Base-by-base conservation (phyloP, 495 filamentous ascomycete species). In the Penicillium herquei region DNA sequence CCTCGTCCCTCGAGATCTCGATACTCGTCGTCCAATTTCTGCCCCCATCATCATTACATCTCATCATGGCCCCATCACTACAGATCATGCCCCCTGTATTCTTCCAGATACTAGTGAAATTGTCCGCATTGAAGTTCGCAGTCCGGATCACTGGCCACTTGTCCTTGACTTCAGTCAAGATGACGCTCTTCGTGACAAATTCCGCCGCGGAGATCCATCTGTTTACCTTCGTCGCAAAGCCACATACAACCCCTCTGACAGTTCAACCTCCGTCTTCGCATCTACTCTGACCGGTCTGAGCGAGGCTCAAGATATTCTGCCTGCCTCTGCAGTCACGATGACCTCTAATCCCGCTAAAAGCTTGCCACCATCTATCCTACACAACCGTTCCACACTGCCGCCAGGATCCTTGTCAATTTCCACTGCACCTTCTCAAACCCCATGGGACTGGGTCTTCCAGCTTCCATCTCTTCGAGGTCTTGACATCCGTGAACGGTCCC, bases 61-160 rank as follows among this genome's bases (percentile, higher is more conserved):
- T 46, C 74, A 74, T 21, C 66, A 72, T 63, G 84, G 86, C 31
- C 49, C 64, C 21, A 66, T 67, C 33, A 55, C 66, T n/a, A 67
- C 70, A 13, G 55, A 72, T 35, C 73, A 68, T 31, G 87, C 90
- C 0, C 94, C 94, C 7, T 95, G 90, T 67, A 81, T 98, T 3
- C 75, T 99, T 0, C 94, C 94, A 6, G 88, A 93, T 18, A 78
- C 96, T 1, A 75, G 81, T 45, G 80, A 80, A 9, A 82, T 99
- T 39, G 63, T 77, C 4, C 80, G 74, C 10, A 80, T 99, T 40
- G 78, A 81, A 16, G 91, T 92, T 5, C 72, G 72, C 6, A 81
- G 86, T 37, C 74, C 83, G 8, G 87, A 91, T 51, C 91, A 91
- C 72, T 98, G 94, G 94, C 86, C 87, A 30, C 75, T 96, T 6